phyloP scores from a whole-genome alignment of 345 rosid genomes.

The Aquilaria yunnanensis region DNA sequence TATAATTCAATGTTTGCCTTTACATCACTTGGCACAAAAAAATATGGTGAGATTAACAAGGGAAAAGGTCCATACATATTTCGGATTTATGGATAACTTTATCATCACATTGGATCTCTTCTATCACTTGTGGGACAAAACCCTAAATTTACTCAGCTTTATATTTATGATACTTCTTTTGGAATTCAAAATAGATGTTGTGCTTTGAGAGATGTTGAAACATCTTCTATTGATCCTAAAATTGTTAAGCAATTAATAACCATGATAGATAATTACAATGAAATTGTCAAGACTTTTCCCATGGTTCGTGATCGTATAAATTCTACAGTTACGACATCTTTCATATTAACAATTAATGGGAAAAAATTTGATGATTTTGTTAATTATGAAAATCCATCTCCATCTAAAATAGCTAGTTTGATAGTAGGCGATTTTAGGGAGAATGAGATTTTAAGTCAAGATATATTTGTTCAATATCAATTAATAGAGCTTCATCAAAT shows the following conservation, averaged over 20 bases:
- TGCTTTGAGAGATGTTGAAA: rapidly evolving
- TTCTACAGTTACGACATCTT: not conserved
- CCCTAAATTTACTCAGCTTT: not conserved
- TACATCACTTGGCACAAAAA: not conserved
- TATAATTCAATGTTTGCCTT: not conserved
- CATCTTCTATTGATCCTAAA: rapidly evolving
- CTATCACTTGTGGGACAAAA: rapidly evolving
- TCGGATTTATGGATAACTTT: not conserved
- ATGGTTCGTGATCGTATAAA: not conserved
- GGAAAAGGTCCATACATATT: not conserved
- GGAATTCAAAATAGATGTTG: not conserved
- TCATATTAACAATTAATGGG: not conserved
- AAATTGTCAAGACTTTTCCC: not conserved
- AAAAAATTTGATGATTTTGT: not conserved
- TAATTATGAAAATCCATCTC: not conserved
- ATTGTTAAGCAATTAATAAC: not conserved
- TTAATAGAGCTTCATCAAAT: not conserved
- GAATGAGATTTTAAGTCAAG: too few species aligned
- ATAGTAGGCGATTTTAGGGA: not conserved
- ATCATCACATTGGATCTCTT: constrained; percentile 7
- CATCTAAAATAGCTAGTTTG: not conserved
- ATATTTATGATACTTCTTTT: constrained; percentile 3
- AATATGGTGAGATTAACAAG: not conserved
- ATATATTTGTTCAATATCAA: too few species aligned
- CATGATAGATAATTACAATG: not conserved